phyloP scores from a whole-genome alignment of 106 monocot genomes.

The Apostasia ramifera region DNA sequence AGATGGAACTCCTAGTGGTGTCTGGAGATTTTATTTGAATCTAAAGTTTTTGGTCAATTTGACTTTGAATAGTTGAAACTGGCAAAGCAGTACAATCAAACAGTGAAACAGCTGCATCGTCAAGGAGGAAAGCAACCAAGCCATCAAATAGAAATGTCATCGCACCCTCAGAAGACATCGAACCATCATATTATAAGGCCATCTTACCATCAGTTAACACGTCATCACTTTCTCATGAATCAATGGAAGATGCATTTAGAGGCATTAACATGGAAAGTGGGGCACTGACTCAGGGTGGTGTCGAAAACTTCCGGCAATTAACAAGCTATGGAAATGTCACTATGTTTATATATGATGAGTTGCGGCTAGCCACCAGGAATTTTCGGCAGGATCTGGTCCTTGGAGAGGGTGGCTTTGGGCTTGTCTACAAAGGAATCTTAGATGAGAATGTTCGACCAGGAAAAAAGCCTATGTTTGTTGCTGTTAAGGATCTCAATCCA shows the following conservation, averaged over 20 bases:
- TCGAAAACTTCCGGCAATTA: conserved; percentile 48
- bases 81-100: conserved; percentile 3
- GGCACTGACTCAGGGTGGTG: conserved; percentile 14
- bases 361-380: conserved; percentile 65
- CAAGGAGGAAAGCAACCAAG: background rate
- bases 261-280: background rate
- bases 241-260: background rate
- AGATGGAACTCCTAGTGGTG: background rate
- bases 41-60: background rate
- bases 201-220: background rate
- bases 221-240: background rate
- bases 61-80: background rate
- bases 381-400: conserved; percentile 74
- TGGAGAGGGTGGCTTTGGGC: conserved; percentile 88
- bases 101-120: background rate
- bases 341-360: conserved; percentile 73
- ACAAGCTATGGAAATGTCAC: conserved; percentile 40
- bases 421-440: conserved; percentile 78
- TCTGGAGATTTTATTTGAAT: too few species aligned
- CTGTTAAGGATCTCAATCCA: conserved; percentile 69
- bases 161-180: background rate
- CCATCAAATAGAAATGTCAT: conserved; percentile 1
- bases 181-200: background rate
- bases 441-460: conserved; percentile 66
- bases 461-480: conserved; percentile 53